phyloP scores from a whole-genome alignment of 164 flowering plant species.

The Berberis thunbergii region DNA sequence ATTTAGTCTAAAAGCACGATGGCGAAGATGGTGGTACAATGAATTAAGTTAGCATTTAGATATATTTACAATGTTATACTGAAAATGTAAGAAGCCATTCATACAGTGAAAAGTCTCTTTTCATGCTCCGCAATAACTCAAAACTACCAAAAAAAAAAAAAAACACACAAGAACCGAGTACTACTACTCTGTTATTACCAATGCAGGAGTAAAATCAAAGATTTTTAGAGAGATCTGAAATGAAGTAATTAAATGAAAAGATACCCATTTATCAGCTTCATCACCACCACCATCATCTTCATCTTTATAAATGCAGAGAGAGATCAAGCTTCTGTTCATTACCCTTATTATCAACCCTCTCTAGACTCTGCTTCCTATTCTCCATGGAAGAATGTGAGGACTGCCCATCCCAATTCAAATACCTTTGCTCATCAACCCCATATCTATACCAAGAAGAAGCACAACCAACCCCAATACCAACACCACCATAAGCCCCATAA shows the following conservation, averaged over 20 bases:
- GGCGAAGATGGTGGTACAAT: too few species aligned
- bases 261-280: neutral
- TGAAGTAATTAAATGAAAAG: neutral
- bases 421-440: slow-evolving; percentile 31
- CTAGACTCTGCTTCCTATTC: slow-evolving; percentile 9
- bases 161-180: too few species aligned
- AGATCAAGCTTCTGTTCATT: slow-evolving; percentile 29
- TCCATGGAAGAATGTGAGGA: slow-evolving; percentile 1
- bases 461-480: neutral
- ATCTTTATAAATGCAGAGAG: slow-evolving; percentile 27
- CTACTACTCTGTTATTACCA: too few species aligned
- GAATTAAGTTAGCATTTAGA: too few species aligned
- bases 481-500: slow-evolving; percentile 17
- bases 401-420: slow-evolving; percentile 15
- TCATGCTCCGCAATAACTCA: too few species aligned
- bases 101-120: too few species aligned
- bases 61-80: too few species aligned
- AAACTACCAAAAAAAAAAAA: too few species aligned
- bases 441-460: slow-evolving; percentile 3
- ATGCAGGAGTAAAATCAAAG: too few species aligned
- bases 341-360: slow-evolving; percentile 10
- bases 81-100: too few species aligned
- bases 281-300: neutral
- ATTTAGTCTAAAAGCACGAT: too few species aligned
- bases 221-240: too few species aligned